Evolutionary conservation across 2,329 filamentous ascomycete species (phyloP), one percentile per base, ranked within the genome.

Genomic region (Penicillium sp.): DNA sequence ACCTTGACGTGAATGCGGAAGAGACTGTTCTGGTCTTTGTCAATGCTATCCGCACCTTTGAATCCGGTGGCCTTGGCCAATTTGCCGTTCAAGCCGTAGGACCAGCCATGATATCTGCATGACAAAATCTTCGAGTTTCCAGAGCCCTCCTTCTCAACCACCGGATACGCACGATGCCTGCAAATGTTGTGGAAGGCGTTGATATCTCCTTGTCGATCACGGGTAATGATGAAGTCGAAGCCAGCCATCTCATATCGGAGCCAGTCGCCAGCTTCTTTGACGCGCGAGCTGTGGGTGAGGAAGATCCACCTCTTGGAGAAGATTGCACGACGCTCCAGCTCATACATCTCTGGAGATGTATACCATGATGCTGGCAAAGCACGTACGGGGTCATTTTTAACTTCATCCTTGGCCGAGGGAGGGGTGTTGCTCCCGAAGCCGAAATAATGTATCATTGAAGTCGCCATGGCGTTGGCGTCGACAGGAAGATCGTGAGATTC

Each of bases 181-280:
- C 67, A 69, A 5, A 69, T 64, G 40, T 69, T 68, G 58, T 69
- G 67, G 54, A 69, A 69, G 10, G 67, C 66, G 35, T 67, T 69
- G 54, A 69, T 42, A 2, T 65, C 35, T 13, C 60, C 60, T 22
- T 68, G 58, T 51, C 66, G 64, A 19, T 68, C 66, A 8, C 64
- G 62, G 37, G 66, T 69, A 38, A 69, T 62, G 43, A 69, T 65
- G 30, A 69, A 68, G 38, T 69, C 63, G 8, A 67, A 69, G 1
- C 67, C 64, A 0, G 67, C 66, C 22, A 69, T 55, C 45, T 69
- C 66, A 10, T 65, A 69, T 13, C 67, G 66, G 3, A 69, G 62
- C 67, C 67, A 69, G 56, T 69, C 67, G 3, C 65, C 67, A 2
- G 59, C 26, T 3, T 69, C 53, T 59, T 67, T 67, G 28, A 69